Conservation (phyloP, 2,329 filamentous ascomycete genomes). For the Aspergillus costaricaensis region DNA sequence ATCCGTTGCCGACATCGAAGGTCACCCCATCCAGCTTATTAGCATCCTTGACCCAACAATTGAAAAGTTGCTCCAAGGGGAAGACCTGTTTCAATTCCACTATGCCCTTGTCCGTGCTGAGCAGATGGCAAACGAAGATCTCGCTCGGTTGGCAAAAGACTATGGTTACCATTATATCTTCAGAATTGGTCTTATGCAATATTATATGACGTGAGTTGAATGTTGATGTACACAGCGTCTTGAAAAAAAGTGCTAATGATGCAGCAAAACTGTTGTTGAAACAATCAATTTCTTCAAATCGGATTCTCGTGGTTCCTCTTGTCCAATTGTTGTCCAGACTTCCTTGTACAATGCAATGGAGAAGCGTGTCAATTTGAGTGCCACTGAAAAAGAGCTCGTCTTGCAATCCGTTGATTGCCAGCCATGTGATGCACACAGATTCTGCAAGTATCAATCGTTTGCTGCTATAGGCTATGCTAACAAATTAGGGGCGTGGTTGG, state of each 20-base stretch:
- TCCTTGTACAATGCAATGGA: constrained; percentile 29
- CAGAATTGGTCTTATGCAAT: constrained; percentile 29
- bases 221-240: neutral
- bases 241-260: constrained; percentile 3
- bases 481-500: constrained; percentile 25
- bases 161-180: constrained; percentile 31
- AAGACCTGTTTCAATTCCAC: constrained; percentile 20
- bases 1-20: constrained; percentile 26
- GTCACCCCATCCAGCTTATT: constrained; percentile 22
- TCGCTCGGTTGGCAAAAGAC: constrained; percentile 18
- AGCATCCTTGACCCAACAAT: constrained; percentile 21
- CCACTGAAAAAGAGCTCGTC: constrained; percentile 23
- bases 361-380: constrained; percentile 19
- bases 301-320: constrained; percentile 20
- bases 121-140: constrained; percentile 25
- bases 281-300: constrained; percentile 25
- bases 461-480: constrained; percentile 8
- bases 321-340: constrained; percentile 20
- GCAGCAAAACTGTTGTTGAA: constrained; percentile 20
- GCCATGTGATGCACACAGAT: constrained; percentile 24
- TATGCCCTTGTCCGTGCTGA: constrained; percentile 22
- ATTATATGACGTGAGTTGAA: constrained; percentile 29
- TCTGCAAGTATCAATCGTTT: constrained; percentile 26
- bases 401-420: constrained; percentile 19
- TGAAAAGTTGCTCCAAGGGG: constrained; percentile 12